phyloP scores from a whole-genome alignment of 1,139 yeast species.

The Debaryomycetaceae sp. region DNA sequence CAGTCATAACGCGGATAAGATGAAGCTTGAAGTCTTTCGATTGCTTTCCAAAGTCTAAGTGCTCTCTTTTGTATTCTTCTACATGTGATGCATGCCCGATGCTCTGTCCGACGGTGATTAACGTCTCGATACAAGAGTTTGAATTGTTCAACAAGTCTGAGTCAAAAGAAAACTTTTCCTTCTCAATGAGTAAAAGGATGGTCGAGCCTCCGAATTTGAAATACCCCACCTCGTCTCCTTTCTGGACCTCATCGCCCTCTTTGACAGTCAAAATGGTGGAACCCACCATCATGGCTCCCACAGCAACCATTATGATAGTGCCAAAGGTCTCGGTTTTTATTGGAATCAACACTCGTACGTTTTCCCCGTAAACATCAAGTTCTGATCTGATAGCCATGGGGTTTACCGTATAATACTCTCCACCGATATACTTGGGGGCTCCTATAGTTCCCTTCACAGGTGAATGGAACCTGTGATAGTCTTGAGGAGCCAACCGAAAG shows the following conservation, averaged over 20 bases:
- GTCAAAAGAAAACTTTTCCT: constrained; percentile 52
- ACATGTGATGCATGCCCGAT: constrained; percentile 68
- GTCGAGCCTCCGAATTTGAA: constrained; percentile 97
- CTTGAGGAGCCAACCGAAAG: constrained; percentile 93
- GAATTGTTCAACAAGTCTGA: constrained; percentile 72
- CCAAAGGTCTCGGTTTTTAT: constrained; percentile 76
- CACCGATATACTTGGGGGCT: constrained; percentile 65
- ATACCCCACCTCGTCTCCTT: constrained; percentile 88
- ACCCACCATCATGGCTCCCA: constrained; percentile 99
- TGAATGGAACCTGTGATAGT: constrained; percentile 88
- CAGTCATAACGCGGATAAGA: constrained; percentile 62
- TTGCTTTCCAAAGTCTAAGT: constrained; percentile 43
- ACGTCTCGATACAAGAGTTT: constrained; percentile 66
- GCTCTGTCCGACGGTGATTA: constrained; percentile 87
- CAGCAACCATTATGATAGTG: constrained; percentile 69
- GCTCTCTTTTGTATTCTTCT: constrained; percentile 48
- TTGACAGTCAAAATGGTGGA: constrained; percentile 72
- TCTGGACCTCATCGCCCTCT: constrained; percentile 52
- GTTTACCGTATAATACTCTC: constrained; percentile 93
- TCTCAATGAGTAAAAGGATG: constrained; percentile 52
- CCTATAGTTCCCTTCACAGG: constrained; percentile 78
- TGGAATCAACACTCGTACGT: constrained; percentile 74
- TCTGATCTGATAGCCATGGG: constrained; percentile 94
- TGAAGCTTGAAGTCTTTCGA: constrained; percentile 48
- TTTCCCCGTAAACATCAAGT: constrained; percentile 91